These are phyloP conservation scores for Pythium vanterpoolii DNA, from an alignment of 352 stramenopile genomes.

Conservation along the genomic window DNA sequence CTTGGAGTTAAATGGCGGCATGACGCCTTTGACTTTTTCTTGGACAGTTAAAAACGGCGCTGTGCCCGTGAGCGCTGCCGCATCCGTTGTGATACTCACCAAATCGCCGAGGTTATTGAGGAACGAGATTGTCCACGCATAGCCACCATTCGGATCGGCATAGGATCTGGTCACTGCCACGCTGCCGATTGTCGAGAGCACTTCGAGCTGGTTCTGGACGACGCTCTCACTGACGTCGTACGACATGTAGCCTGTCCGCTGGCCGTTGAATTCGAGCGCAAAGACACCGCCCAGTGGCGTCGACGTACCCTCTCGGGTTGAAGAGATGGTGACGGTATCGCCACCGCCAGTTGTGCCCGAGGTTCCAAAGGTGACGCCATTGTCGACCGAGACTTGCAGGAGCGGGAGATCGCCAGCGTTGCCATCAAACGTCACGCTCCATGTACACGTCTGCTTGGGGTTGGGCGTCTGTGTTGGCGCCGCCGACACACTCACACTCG, in stretches of 20 bases:
- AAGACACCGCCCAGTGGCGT: conserved; percentile 71
- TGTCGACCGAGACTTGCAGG: conserved; percentile 50
- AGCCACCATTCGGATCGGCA: conserved; percentile 90
- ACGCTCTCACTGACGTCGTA: conserved; percentile 87
- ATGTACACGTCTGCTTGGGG: conserved; percentile 79
- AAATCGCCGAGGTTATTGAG: conserved; percentile 89
- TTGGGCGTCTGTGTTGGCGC: conserved; percentile 32
- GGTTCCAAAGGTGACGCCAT: conserved; percentile 31
- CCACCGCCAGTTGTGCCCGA: conserved; percentile 28
- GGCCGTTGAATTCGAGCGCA: conserved; percentile 82
- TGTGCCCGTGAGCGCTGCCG: conserved; percentile 86
- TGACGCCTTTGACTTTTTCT: conserved; percentile 66
- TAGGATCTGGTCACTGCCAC: conserved; percentile 85
- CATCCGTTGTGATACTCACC: conserved; percentile 69
- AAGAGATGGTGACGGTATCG: conserved; percentile 49
- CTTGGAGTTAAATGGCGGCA: conserved; percentile 91
- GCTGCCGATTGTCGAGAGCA: conserved; percentile 84
- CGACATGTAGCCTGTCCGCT: conserved; percentile 90
- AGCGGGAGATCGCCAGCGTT: conserved; percentile 86
- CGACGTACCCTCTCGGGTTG: conserved; percentile 49
- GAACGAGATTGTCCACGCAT: conserved; percentile 93
- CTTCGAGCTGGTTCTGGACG: conserved; percentile 88
- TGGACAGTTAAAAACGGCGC: conserved; percentile 74
- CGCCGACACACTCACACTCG: conserved; percentile 83
- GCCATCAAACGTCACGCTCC: conserved; percentile 92